These are phyloP conservation scores for Scenedesmus sp. DNA, from an alignment of 163 green algal species.

Conservation along the genomic window DNA sequence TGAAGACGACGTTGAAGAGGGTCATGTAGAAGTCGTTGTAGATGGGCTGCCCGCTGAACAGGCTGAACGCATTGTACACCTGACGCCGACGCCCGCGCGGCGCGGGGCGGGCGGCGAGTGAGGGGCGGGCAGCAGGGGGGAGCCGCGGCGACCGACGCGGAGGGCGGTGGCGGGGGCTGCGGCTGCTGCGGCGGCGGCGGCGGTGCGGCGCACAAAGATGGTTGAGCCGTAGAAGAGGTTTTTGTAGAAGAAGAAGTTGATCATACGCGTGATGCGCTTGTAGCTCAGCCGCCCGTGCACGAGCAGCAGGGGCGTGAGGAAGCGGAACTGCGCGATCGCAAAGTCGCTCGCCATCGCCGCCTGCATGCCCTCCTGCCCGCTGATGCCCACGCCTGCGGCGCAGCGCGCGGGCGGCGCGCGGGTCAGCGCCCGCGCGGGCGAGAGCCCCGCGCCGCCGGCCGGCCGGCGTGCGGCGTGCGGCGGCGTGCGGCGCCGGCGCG, in stretches of 20 bases:
- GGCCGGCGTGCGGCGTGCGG: no score
- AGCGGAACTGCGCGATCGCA: slow-evolving; percentile 88
- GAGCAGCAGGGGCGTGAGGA: slow-evolving; percentile 85
- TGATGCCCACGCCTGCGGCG: slow-evolving; percentile 81
- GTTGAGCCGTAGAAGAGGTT: slow-evolving; percentile 86
- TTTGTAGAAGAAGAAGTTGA: slow-evolving; percentile 86
- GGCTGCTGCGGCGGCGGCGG: no score
- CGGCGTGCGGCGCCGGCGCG: no score
- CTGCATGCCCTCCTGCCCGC: slow-evolving; percentile 80
- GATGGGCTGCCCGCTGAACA: slow-evolving; percentile 66
- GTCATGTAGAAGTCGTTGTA: slow-evolving; percentile 93
- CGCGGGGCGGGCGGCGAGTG: no score
- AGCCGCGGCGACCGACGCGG: no score
- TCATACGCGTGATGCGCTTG: slow-evolving; percentile 82
- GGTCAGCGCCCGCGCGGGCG: no score
- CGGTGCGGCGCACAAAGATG: no score
- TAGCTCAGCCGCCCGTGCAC: slow-evolving; percentile 91
- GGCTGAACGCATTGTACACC: slow-evolving; percentile 78
- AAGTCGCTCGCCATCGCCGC: slow-evolving; percentile 83
- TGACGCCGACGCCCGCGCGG: no score
- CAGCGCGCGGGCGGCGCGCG: not conserved
- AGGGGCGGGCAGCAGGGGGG: no score
- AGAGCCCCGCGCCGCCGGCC: no score
- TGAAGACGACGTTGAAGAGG: slow-evolving; percentile 93
- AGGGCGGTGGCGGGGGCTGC: no score